Conservation (phyloP, 2,329 filamentous ascomycete species). For the Diaporthe citrichinensis region DNA sequence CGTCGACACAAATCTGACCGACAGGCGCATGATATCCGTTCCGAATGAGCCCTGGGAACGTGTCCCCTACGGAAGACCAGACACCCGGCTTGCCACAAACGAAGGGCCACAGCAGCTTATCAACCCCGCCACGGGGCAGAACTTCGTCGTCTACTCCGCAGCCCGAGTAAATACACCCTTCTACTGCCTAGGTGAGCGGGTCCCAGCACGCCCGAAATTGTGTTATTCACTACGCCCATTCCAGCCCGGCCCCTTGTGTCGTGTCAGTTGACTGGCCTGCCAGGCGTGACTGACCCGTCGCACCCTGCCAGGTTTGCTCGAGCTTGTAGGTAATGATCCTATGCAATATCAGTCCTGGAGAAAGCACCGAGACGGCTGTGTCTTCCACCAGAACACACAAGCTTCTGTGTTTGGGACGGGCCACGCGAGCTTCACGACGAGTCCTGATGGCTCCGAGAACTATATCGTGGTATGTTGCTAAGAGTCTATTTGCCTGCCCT, state of each 20-base stretch:
- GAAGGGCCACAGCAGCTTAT: conserved; percentile 54
- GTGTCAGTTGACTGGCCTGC: no score
- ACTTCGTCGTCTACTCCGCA: conserved; percentile 54
- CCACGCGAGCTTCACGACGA: conserved; percentile 53
- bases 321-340: conserved; percentile 53
- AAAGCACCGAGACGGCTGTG: conserved; percentile 52
- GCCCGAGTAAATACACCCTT: conserved; percentile 55
- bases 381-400: conserved; percentile 53
- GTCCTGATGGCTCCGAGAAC: conserved; percentile 51
- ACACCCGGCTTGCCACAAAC: conserved; percentile 52
- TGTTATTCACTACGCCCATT: neutral
- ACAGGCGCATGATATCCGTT: conserved; percentile 52
- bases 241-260: neutral
- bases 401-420: conserved; percentile 52
- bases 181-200: conserved; percentile 49
- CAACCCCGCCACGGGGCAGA: conserved; percentile 54
- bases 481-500: neutral
- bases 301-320: conserved; percentile 47
- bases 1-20: conserved; percentile 49
- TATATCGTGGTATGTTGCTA: conserved; percentile 47
- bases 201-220: neutral
- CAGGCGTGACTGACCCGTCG: neutral
- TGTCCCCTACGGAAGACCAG: conserved; percentile 51
- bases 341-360: conserved; percentile 54
- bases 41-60: conserved; percentile 54